Evolutionary conservation across 345 rosid species (phyloP), one percentile per base, ranked within the genome.

Genomic region (Eucalyptus viminalis): DNA sequence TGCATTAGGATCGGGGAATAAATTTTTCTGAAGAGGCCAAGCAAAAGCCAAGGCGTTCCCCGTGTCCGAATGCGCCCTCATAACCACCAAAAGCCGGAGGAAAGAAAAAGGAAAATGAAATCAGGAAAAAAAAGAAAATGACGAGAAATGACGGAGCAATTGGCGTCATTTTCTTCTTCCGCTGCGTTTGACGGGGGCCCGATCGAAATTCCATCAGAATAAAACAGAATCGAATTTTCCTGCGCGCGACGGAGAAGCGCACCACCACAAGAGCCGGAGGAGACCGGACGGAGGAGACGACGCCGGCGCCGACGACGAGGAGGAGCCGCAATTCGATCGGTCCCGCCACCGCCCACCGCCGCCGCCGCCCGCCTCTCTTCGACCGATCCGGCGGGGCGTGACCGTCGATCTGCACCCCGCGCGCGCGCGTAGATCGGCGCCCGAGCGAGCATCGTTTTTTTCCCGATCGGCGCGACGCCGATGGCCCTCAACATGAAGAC

Each of bases 401-500:
- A 76, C 43, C 83, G 24, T 76, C 47, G 83, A 76, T 76, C 85
- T 21, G 45, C 85, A 11, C 25, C 24, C 83, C 47, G 12, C 83
- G 47, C 45, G 45, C 83, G 14, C 12, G 22, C 9, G 27, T 21
- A 1, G 81, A 72, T 72, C 81, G 7, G 11, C 81, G 37, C 6
- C 47, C 15, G 27, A 72, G 43, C 45, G 81, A 19, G 81, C 37
- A 6, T 19, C 45, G 27, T 5, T 72, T 69, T 21, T 8, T 21
- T 1, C 62, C 62, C 34, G 69, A 29, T 62, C 69, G 31, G 69
- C 69, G 69, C 31, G 69, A 29, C 31, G 31, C 69, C 47, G 69
- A 98, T 98, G 99, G 94, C 99, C 83, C 91, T 98, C 76, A 98
- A 98, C 92, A 98, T 98, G 99, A 98, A 95, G 92, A 92, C 97